A percentile compares a stretch with the other conserved stretches of the same genome.
Conservation (phyloP, 2,329 filamentous ascomycete genomes). For the Myotisia sp. region DNA sequence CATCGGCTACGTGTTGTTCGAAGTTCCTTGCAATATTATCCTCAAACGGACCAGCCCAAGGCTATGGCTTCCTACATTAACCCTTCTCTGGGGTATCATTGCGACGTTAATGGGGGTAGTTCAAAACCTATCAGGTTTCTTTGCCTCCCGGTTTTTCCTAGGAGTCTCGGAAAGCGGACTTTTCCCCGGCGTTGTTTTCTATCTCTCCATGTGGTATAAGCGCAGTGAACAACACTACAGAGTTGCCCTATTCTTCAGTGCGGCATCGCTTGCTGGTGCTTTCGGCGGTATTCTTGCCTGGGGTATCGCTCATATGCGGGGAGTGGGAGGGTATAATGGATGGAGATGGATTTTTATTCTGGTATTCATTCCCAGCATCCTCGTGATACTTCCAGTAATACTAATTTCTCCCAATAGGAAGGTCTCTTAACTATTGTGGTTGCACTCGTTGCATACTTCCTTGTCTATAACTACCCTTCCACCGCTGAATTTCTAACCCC, state of each 20-base stretch:
- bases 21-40: constrained; percentile 31
- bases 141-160: constrained; percentile 35
- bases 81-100: constrained; percentile 34
- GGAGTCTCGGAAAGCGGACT: constrained; percentile 45
- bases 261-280: constrained; percentile 36
- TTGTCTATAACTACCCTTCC: constrained; percentile 30
- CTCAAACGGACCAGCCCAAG: constrained; percentile 26
- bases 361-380: no score
- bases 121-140: constrained; percentile 30
- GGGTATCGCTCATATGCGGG: constrained; percentile 31
- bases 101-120: constrained; percentile 36
- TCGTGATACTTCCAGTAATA: no score
- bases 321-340: constrained; percentile 23
- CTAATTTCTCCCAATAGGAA: constrained; percentile 33
- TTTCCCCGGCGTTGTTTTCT: constrained; percentile 17
- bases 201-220: constrained; percentile 16
- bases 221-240: constrained; percentile 40
- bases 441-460: constrained; percentile 24
- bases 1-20: constrained; percentile 26
- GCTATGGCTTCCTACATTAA: constrained; percentile 30
- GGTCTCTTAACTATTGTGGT: constrained; percentile 54
- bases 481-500: constrained; percentile 29
- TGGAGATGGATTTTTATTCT: constrained; percentile 35
- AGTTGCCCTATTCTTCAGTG: constrained; percentile 41
- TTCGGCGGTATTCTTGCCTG: constrained; percentile 38